Evolutionary conservation across 116 monocot genomes (phyloP).

Genomic region (Posidonia oceanica): DNA sequence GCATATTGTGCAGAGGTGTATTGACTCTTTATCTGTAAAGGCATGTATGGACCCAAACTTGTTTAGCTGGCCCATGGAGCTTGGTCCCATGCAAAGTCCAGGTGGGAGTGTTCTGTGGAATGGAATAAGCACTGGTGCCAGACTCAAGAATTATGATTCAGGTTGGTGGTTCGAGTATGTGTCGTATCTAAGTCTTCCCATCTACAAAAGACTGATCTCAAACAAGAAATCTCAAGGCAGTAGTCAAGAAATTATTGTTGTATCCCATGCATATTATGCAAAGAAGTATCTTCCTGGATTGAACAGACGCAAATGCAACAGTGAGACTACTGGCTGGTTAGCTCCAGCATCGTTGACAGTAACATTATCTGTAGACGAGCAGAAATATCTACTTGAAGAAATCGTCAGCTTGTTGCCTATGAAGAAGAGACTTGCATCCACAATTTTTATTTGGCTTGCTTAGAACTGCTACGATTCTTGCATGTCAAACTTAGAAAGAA

Average conservation of each 20-base stretch:
- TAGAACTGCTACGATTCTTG: conserved; percentile 69
- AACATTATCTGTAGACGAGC: conserved; percentile 43
- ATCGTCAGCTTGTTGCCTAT: conserved; percentile 41
- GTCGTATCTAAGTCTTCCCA: conserved; percentile 38
- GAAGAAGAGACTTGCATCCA: conserved; percentile 43
- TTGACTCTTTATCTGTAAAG: conserved; percentile 68
- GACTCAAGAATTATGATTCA: conserved; percentile 37
- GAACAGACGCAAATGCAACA: conserved; percentile 22
- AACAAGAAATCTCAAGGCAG: conserved; percentile 59
- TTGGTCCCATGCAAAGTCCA: conserved; percentile 68
- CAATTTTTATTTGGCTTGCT: conserved; percentile 57
- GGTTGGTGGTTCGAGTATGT: conserved; percentile 92
- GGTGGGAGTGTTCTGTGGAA: conserved; percentile 86
- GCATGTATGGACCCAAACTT: conserved; percentile 58
- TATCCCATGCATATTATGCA: conserved; percentile 47
- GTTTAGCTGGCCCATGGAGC: conserved; percentile 72
- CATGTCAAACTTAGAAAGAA: conserved; percentile 59
- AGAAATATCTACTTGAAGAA: conserved; percentile 52
- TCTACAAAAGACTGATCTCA: conserved; percentile 53
- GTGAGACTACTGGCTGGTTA: conserved; percentile 2
- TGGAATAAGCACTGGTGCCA: conserved; percentile 81
- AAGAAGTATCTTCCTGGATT: conserved; percentile 64
- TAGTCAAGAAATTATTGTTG: conserved; percentile 47
- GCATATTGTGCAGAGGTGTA: conserved; percentile 55
- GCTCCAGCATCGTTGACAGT: conserved; percentile 11